Evolutionary conservation across 805 yeast genomes (phyloP), one percentile per base, ranked within the genome.

Genomic region (Candida hispaniensis): DNA sequence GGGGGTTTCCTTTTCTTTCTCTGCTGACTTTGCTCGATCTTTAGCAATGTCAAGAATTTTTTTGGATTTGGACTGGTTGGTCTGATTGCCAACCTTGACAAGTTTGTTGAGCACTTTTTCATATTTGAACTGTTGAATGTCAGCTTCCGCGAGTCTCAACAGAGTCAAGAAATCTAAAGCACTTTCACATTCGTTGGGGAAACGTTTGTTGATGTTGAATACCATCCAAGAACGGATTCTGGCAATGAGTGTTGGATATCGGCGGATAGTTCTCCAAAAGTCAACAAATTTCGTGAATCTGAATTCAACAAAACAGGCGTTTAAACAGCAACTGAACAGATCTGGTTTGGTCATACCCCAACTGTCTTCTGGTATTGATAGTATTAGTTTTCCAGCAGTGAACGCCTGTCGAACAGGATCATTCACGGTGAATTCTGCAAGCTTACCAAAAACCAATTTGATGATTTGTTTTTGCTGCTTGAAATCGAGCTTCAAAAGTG

Each of bases 81-180:
- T 4, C 4, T 14, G 15, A 2, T 17, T 3, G 7, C 36, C 36
- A 17, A 32, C 11, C 18, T 32, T 32, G 28, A 32, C 24, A 14
- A 32, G 17, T 5, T 32, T 32, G n/a, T 32, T 32, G 18, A 32
- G 28, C 28, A 32, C 36, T 28, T 32, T 32, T 21, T 32, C 36
- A 13, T 23, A 32, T 28, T 32, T 32, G 36, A 32, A 32, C 22
- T 32, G 28, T 14, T 18, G 21, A 21, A 32, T 27, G 5, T 20
- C 24, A 5, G 23, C 36, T 13, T 32, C 28, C 5, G 22, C 12
- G 8, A 32, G 22, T 5, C 36, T 13, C 29, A 32, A 17, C 2
- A 32, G 28, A 16, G 24, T 18, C 27, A 32, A 7, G 18, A 32
- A 32, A 14, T 32, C 36, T 23, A 32, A 18, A 3, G 36, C 36